Evolutionary conservation across 108 stramenopile species (phyloP).

Genomic region (Schizochytrium sp.): DNA sequence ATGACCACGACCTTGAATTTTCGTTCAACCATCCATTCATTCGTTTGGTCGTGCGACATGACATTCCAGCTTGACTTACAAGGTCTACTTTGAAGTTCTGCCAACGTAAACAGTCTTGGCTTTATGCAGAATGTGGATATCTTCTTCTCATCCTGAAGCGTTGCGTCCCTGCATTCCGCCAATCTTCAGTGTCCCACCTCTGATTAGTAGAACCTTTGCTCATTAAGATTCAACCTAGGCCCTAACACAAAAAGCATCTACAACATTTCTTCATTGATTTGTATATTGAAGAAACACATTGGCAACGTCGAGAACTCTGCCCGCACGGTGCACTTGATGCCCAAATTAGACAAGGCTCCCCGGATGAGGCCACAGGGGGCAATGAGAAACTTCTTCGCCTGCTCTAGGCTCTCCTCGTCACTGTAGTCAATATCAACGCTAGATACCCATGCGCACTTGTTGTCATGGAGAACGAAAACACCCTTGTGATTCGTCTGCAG

Average conservation of each 20-base stretch:
- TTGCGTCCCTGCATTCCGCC: too few relatives aligned
- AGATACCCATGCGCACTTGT: slow-evolving; percentile 15
- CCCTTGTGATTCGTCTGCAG: slow-evolving; percentile 88
- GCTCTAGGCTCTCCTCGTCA: not conserved
- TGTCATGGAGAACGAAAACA: slow-evolving; percentile 79
- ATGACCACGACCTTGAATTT: too few relatives aligned
- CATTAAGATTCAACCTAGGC: too few relatives aligned
- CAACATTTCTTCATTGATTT: slow-evolving; percentile 46
- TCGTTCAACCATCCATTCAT: too few relatives aligned
- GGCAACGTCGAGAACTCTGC: slow-evolving; percentile 84
- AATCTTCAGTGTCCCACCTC: too few relatives aligned
- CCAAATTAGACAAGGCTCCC: slow-evolving; percentile 74
- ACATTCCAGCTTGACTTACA: too few relatives aligned
- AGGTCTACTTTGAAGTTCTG: too few relatives aligned
- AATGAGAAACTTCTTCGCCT: not conserved
- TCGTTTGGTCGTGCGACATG: too few relatives aligned
- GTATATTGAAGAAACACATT: slow-evolving; percentile 80
- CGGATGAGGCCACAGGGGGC: slow-evolving; percentile 82
- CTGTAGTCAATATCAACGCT: not conserved
- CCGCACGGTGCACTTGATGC: slow-evolving; percentile 69
- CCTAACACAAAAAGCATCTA: not conserved
- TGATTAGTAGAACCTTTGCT: too few relatives aligned
- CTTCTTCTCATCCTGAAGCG: too few relatives aligned
- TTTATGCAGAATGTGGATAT: too few relatives aligned
- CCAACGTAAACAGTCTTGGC: too few relatives aligned